Evolutionary conservation across 768 basidiomycete species (phyloP).

Genomic region (Boletus fagicola): DNA sequence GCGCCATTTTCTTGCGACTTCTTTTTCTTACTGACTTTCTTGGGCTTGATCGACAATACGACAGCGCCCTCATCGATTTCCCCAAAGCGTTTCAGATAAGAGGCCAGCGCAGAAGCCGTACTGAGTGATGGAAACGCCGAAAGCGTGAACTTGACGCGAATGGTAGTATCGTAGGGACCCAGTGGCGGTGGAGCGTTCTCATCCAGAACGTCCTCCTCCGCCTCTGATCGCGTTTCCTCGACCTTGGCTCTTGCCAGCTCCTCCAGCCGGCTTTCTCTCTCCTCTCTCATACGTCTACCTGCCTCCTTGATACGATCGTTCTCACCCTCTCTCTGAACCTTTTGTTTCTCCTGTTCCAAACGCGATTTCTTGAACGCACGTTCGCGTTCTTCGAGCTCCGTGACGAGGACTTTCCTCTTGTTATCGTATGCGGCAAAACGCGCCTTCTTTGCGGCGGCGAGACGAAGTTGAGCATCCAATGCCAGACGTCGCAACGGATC

Average conservation of each 20-base stretch:
- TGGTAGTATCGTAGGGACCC: conserved; percentile 71
- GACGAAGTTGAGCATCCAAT: conserved; percentile 74
- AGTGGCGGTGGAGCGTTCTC: conserved; percentile 56
- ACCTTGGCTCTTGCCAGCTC: conserved; percentile 40
- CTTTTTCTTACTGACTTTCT: conserved; percentile 38
- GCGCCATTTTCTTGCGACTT: conserved; percentile 33
- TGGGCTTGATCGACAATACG: conserved; percentile 63
- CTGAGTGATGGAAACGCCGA: conserved; percentile 43
- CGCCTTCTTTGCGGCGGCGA: conserved; percentile 64
- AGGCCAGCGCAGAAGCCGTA: conserved; percentile 20
- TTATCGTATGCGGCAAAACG: conserved; percentile 68
- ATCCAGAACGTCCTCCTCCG: conserved; percentile 35
- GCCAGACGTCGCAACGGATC: conserved; percentile 78
- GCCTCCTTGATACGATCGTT: conserved; percentile 75
- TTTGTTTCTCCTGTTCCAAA: conserved; percentile 59
- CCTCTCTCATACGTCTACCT: conserved; percentile 64
- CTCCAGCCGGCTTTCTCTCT: conserved; percentile 54
- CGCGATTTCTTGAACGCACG: conserved; percentile 71
- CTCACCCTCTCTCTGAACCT: conserved; percentile 52
- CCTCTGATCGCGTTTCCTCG: conserved; percentile 26
- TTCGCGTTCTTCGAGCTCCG: conserved; percentile 79
- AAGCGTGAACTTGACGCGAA: conserved; percentile 67
- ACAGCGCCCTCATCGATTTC: conserved; percentile 60
- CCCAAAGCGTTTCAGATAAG: conserved; percentile 61
- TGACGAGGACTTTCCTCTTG: conserved; percentile 72